These are phyloP conservation scores for Neofusicoccum umdonicola DNA, from an alignment of 2,329 filamentous ascomycete genomes.

Conservation along the genomic window DNA sequence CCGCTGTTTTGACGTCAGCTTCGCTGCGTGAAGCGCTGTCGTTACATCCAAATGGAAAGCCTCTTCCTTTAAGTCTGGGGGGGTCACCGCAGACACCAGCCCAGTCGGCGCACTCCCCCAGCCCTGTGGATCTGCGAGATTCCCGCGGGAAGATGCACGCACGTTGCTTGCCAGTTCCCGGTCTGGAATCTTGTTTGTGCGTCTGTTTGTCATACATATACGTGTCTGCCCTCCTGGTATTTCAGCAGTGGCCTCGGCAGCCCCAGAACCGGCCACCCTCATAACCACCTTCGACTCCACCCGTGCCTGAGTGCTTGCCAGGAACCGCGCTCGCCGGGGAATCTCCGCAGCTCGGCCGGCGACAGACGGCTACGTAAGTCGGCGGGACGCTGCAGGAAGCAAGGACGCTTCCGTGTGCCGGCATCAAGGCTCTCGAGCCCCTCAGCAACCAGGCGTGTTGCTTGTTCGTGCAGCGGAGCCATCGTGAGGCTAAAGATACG, in stretches of 20 bases:
- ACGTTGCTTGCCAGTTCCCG: slow-evolving; percentile 15
- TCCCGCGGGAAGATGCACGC: slow-evolving; percentile 17
- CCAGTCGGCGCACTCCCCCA: not conserved
- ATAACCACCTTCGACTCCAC: not conserved
- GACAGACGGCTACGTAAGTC: not conserved
- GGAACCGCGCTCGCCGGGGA: not conserved
- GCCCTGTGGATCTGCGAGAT: slow-evolving; percentile 19
- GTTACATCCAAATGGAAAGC: slow-evolving; percentile 31
- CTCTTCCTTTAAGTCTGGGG: slow-evolving; percentile 20
- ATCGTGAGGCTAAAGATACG: not conserved
- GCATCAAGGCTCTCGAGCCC: slow-evolving; percentile 3
- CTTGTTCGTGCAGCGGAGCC: not conserved
- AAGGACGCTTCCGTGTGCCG: slow-evolving; percentile 7
- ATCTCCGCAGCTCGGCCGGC: not conserved
- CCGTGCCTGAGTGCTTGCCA: not conserved
- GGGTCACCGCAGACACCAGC: slow-evolving; percentile 8
- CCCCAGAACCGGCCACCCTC: not conserved
- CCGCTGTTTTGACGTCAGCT: slow-evolving; percentile 30
- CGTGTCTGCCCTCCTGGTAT: slow-evolving; percentile 1
- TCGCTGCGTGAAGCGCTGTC: slow-evolving; percentile 27
- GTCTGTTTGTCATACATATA: slow-evolving; percentile 14
- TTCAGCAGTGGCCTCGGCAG: not conserved
- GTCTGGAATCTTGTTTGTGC: slow-evolving; percentile 14
- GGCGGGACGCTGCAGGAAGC: slow-evolving; percentile 13
- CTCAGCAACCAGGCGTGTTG: not conserved